Conservation (phyloP, 2,329 filamentous ascomycete genomes). For the Tolypocladium guangdongense region DNA sequence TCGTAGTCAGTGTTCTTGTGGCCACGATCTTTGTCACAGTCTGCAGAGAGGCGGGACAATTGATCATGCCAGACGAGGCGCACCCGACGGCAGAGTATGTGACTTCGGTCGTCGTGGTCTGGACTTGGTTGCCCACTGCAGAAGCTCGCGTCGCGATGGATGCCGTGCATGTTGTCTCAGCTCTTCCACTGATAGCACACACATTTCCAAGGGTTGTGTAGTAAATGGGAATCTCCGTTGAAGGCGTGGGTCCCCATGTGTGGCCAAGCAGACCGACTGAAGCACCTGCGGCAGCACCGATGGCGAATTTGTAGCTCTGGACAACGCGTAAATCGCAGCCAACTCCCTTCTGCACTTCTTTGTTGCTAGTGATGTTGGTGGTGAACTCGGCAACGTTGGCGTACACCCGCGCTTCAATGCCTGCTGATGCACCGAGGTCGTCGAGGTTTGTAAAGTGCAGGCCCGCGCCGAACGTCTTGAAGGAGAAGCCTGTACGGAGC, state of each 20-base stretch:
- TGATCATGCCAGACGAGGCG: conserved; percentile 25
- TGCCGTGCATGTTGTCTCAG: background rate
- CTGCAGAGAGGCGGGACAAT: conserved; percentile 41
- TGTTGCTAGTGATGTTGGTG: conserved; percentile 34
- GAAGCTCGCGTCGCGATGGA: background rate
- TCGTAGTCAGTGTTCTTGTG: conserved; percentile 27
- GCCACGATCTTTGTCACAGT: conserved; percentile 26
- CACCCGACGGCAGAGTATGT: conserved; percentile 36
- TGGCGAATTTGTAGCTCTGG: conserved; percentile 37
- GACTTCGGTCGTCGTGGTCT: conserved; percentile 23
- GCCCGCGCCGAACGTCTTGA: conserved; percentile 1
- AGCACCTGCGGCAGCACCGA: conserved; percentile 44
- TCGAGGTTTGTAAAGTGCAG: conserved; percentile 1
- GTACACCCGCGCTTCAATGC: conserved; percentile 36
- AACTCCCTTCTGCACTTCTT: conserved; percentile 15
- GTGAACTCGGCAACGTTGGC: conserved; percentile 42
- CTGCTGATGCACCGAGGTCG: conserved; percentile 22
- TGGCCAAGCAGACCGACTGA: conserved; percentile 29
- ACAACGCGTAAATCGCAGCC: conserved; percentile 34
- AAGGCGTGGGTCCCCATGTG: conserved; percentile 38
- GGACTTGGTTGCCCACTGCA: background rate
- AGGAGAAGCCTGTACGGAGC: conserved; percentile 30
- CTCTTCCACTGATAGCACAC: background rate
- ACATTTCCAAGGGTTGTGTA: conserved; percentile 33
- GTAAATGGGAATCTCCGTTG: conserved; percentile 37